phyloP scores from a whole-genome alignment of 2,329 filamentous ascomycete genomes.

The Trichoderma polysporum region DNA sequence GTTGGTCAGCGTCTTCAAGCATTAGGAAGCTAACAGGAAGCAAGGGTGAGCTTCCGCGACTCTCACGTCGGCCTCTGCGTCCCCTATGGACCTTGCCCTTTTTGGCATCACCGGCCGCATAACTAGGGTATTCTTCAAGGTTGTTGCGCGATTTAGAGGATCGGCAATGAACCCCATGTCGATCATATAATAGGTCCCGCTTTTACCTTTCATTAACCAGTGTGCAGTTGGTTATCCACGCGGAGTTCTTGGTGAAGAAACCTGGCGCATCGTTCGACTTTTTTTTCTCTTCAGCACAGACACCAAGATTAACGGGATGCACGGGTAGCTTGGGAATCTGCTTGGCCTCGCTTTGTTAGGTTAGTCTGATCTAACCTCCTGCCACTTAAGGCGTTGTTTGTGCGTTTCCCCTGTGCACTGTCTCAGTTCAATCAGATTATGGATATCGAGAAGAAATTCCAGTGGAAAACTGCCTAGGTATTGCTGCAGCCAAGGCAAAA shows the following conservation, averaged over 20 bases:
- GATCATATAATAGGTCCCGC: too few species aligned
- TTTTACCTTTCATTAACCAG: too few species aligned
- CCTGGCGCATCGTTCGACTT: not conserved
- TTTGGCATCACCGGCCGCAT: not conserved
- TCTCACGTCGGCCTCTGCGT: not conserved
- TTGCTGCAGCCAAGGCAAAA: too few species aligned
- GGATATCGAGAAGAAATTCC: too few species aligned
- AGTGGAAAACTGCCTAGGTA: too few species aligned
- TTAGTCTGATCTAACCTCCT: not conserved
- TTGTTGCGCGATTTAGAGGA: conserved; percentile 5
- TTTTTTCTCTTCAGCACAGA: not conserved
- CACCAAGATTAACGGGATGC: too few species aligned
- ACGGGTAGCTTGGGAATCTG: not conserved
- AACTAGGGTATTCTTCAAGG: not conserved
- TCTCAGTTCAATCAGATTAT: too few species aligned
- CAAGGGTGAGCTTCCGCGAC: not conserved
- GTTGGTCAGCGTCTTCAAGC: not conserved
- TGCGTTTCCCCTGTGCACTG: too few species aligned
- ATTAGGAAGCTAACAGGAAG: not conserved
- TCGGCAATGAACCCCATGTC: too few species aligned
- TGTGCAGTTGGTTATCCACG: not conserved
- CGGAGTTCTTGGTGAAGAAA: not conserved
- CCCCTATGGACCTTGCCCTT: not conserved
- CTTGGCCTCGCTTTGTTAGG: too few species aligned
- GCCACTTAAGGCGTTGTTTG: too few species aligned